Base-by-base conservation (phyloP, 441 rosid genomes). In the Populus hybrid region DNA sequence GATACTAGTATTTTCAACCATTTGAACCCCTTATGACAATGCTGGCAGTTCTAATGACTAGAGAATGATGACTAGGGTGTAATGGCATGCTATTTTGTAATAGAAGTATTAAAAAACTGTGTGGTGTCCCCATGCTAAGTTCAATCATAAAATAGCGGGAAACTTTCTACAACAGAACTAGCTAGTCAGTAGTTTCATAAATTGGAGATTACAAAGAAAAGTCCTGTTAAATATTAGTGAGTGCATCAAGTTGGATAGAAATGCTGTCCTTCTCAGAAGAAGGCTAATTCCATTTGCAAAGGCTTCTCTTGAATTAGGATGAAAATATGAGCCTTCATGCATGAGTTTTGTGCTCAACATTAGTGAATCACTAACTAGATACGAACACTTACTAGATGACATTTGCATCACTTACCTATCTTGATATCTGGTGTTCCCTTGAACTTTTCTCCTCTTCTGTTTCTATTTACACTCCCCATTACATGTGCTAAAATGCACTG, bases 1-100 rank as follows among this genome's bases (percentile, higher is more conserved):
- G 61, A 54, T 54, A 4, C 1, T 46, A 12, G 54, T 11, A 14
- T 54, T 18, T 54, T 20, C 18, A 54, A 18, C 61, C 16, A 14
- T 35, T 35, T 69, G 34, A 36, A 76, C 30, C n/a, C 35, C 3
- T 18, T n/a, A 23, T 46, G 26, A 28, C 46, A 40, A 12, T 5
- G 21, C n/a, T n/a, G 54, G 11, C 20, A 2, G n/a, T 35, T 50
- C 6, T 21, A 46, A 46, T 26, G 38, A 28, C 7, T 70, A 70
- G 74, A 70, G 30, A 54, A 38, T 59, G 79, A 70, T 61, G 40
- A 63, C 14, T 61, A 54, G 26, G 63, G 70, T 14, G 30, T 61
- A 26, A 26, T 30, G 3, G 8, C 2, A 20, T 16, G 30, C n/a
- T 23, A 26, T 36, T 38, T 30, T 30, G n/a, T 54, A 54, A 54